phyloP scores from a whole-genome alignment of 306 rosid genomes.

The Luffa aegyptiaca region DNA sequence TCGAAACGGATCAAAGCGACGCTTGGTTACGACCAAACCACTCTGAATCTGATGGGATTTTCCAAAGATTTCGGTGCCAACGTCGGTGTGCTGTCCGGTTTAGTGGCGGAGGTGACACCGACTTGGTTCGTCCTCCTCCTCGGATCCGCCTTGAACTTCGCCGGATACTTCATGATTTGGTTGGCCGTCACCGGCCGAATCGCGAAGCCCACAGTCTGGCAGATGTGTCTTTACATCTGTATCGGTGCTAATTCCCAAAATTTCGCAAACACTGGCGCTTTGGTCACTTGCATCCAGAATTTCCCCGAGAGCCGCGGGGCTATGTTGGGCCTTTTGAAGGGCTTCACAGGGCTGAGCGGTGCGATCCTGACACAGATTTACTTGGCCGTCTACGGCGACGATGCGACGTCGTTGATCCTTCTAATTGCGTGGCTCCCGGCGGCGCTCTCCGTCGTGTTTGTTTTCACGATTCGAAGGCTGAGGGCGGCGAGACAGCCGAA shows the following conservation, averaged over 20 bases:
- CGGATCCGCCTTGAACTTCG: constrained; percentile 37
- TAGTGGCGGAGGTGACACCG: constrained; percentile 37
- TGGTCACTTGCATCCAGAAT: constrained; percentile 35
- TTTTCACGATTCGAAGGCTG: constrained; percentile 23
- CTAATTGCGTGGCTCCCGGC: constrained; percentile 46
- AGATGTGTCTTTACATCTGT: constrained; percentile 41
- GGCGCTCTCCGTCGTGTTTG: constrained; percentile 29
- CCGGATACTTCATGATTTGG: constrained; percentile 46
- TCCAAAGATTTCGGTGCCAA: constrained; percentile 45
- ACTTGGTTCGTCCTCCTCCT: constrained; percentile 39
- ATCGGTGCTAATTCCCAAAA: constrained; percentile 41
- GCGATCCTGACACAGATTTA: constrained; percentile 40
- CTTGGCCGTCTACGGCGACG: constrained; percentile 32
- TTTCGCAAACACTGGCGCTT: constrained; percentile 38
- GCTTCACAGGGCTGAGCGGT: constrained; percentile 45
- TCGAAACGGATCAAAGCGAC: constrained; percentile 32
- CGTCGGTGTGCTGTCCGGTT: constrained; percentile 33
- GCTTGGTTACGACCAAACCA: constrained; percentile 37
- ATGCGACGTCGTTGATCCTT: constrained; percentile 32
- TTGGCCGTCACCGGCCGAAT: constrained; percentile 29
- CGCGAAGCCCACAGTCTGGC: constrained; percentile 37
- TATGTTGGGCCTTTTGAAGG: constrained; percentile 39
- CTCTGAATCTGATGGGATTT: constrained; percentile 31
- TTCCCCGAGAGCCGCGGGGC: constrained; percentile 47
- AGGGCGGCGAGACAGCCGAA: constrained; percentile 15